These are phyloP conservation scores for Chlamydomonas eustigma DNA, from an alignment of 139 green algal genomes.

Conservation along the genomic window DNA sequence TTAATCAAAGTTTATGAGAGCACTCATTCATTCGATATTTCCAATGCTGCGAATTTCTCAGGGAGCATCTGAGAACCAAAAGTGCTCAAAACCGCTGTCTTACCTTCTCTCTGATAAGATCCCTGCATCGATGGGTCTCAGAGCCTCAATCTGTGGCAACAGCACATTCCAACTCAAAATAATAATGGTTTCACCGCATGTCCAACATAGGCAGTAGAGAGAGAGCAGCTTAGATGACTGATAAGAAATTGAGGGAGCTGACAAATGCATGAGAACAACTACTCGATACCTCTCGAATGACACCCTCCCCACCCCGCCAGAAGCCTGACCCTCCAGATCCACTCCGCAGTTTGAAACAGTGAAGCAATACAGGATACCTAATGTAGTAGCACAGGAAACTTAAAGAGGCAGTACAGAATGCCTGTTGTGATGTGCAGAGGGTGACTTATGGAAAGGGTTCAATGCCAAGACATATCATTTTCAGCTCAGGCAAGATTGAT, in stretches of 20 bases:
- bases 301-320: conserved; percentile 81
- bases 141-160: conserved; percentile 75
- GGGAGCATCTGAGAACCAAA: too few species aligned
- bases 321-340: conserved; percentile 76
- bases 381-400: not conserved
- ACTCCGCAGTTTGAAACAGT: conserved; percentile 72
- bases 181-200: not conserved
- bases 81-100: too few species aligned
- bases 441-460: too few species aligned
- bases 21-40: too few species aligned
- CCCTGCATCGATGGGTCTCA: conserved; percentile 71
- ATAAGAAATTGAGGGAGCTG: too few species aligned
- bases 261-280: too few species aligned
- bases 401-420: too few species aligned
- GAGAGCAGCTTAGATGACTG: not conserved
- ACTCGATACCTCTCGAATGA: conserved; percentile 70
- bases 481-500: too few species aligned
- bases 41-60: too few species aligned
- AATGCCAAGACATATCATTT: too few species aligned
- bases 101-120: conserved; percentile 84
- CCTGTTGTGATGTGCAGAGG: too few species aligned
- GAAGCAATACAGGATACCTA: conserved; percentile 84
- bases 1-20: too few species aligned
- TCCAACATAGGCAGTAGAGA: not conserved
- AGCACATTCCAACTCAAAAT: not conserved